Base-by-base conservation (phyloP, 2,329 filamentous ascomycete species). In the Pseudogymnoascus sp. region DNA sequence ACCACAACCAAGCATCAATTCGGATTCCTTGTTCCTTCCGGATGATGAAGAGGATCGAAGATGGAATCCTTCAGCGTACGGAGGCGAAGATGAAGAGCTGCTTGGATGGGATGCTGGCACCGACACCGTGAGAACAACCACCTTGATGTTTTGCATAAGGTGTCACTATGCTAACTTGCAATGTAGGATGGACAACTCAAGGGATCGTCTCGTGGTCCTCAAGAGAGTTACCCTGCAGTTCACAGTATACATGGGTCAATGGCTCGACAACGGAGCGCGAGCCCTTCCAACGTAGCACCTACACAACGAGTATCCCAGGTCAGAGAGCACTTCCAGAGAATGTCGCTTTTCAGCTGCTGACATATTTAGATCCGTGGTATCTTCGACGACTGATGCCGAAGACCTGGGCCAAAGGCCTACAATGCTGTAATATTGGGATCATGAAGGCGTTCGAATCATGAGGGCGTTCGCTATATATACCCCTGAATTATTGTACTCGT, bases 291-390 rank as follows among this genome's bases (percentile, higher is more conserved):
- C 2, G 69, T 92, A 60, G 85, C 88, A 65, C 88, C 89, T 20
- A 92, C 89, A 2, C 89, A 93, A 71, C 82, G 83, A 60, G 76
- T 91, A 30, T 88, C 87, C 18, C 83, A 92, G 69, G 86, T 87
- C 62, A 58, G 33, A 58, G 75, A 72, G 58, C 70, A 76, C 62
- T n/a, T 36, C n/a, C 53, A 15, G 39, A 28, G 11, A 33, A 8
- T 35, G 28, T 75, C 22, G 6, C 33, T 35, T 8, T 36, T 36
- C 11, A 20, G n/a, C 33, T 58, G 60, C 66, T 72, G 64, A 72
- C 47, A 15, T 25, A 14, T 18, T 14, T 60, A 72, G 71, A 63
- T 72, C 39, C 67, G 64, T 41, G 69, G 70, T 22, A 61, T 73
- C 22, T 71, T 73, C 47, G 71, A 72, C 59, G 68, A 69, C 62